Evolutionary conservation across 75 land plant genomes (phyloP).

Genomic region (Chamaecyparis obtusa): DNA sequence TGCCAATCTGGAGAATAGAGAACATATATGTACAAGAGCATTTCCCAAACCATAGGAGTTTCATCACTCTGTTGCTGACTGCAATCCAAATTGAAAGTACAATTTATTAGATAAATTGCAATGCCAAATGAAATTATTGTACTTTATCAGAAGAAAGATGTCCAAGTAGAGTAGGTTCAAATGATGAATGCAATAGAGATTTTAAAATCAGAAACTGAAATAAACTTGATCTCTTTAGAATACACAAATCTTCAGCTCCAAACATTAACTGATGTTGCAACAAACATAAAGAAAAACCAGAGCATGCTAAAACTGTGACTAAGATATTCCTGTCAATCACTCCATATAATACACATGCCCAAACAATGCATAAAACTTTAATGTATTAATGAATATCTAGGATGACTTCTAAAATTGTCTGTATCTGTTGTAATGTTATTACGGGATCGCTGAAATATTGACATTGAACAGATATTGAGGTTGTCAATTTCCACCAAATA

Average conservation of each 20-base stretch:
- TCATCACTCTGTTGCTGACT: constrained; percentile 93
- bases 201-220: not conserved
- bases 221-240: not conserved
- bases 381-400: not conserved
- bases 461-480: not conserved
- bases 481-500: not conserved
- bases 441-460: not conserved
- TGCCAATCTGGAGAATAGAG: constrained; percentile 97
- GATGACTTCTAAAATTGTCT: not conserved
- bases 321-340: not conserved
- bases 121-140: not conserved
- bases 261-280: not conserved
- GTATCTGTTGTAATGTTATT: not conserved
- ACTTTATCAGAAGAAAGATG: not conserved
- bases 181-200: not conserved
- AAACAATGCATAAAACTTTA: not conserved
- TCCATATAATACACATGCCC: not conserved
- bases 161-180: not conserved
- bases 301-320: not conserved
- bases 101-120: not conserved
- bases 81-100: constrained; percentile 16
- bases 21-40: constrained; percentile 88
- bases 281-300: not conserved
- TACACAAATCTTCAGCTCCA: not conserved
- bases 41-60: constrained; percentile 96